Evolutionary conservation across 1,284 basidiomycete species (phyloP).

Genomic region (Trametes polyzona): DNA sequence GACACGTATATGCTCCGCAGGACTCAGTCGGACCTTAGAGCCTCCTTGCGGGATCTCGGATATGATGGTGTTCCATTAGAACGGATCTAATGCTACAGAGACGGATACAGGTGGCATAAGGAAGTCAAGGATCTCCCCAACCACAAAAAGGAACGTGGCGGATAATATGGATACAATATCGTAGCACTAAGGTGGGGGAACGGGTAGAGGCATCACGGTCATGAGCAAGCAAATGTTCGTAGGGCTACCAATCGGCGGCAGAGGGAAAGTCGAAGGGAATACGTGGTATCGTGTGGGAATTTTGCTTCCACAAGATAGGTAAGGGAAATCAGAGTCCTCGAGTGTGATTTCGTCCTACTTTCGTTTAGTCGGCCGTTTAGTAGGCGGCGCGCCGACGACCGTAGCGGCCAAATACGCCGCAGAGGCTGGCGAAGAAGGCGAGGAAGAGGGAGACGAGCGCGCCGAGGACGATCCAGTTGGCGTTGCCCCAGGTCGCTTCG

Average conservation of each 20-base stretch:
- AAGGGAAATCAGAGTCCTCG: neutral
- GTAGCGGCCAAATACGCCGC: conserved; percentile 73
- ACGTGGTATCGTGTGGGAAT: neutral
- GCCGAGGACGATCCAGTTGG: conserved; percentile 78
- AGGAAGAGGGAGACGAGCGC: conserved; percentile 68
- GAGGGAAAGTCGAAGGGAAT: neutral
- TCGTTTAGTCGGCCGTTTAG: conserved; percentile 11
- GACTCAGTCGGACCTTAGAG: neutral
- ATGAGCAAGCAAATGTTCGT: neutral
- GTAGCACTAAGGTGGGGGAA: neutral
- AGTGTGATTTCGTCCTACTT: too few species aligned
- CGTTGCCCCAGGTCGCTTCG: conserved; percentile 68
- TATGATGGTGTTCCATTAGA: neutral
- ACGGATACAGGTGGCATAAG: neutral
- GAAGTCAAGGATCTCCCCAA: neutral
- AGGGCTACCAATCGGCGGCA: neutral
- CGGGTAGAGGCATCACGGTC: neutral
- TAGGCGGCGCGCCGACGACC: conserved; percentile 37
- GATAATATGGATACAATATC: conserved; percentile 2
- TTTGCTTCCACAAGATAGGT: neutral
- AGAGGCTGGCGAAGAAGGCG: conserved; percentile 66
- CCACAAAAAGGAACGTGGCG: neutral
- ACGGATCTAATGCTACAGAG: neutral
- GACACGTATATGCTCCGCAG: too few species aligned
- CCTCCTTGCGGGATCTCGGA: neutral